These are phyloP conservation scores for Falciphora oryzae DNA, from an alignment of 2,329 filamentous ascomycete species.

Conservation along the genomic window DNA sequence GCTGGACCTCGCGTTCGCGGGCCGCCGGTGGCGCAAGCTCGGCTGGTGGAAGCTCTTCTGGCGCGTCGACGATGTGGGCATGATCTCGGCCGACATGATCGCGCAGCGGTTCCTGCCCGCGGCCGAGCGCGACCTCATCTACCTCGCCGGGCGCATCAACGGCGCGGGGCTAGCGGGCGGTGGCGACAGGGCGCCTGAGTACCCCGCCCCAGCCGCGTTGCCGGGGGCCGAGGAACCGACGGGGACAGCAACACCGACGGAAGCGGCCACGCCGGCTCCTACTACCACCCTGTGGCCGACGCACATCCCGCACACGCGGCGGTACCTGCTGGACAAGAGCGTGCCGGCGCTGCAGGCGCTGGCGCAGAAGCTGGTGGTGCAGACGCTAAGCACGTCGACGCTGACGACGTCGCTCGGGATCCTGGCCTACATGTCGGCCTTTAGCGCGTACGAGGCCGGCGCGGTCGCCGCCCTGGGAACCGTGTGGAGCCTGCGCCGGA, in stretches of 20 bases:
- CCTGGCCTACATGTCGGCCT: constrained; percentile 50
- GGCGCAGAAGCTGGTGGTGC: constrained; percentile 67
- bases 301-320: constrained; percentile 67
- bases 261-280: not conserved
- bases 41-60: constrained; percentile 95
- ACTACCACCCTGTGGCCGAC: constrained; percentile 57
- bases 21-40: constrained; percentile 71
- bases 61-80: constrained; percentile 85
- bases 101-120: constrained; percentile 68
- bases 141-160: constrained; percentile 61
- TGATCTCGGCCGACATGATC: constrained; percentile 76
- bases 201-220: not conserved
- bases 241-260: too few species aligned
- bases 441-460: constrained; percentile 55
- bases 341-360: constrained; percentile 67
- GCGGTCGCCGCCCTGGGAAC: constrained; percentile 56
- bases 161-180: constrained; percentile 20
- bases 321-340: constrained; percentile 58
- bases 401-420: constrained; percentile 49
- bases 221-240: not conserved
- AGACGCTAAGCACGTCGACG: constrained; percentile 67
- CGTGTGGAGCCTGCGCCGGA: constrained; percentile 50
- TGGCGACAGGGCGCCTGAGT: constrained; percentile 8
- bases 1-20: constrained; percentile 70
- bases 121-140: constrained; percentile 78